Evolutionary conservation across 192 early-diverging fungal species (phyloP), one percentile per base, ranked within the genome.

Genomic region (Mortierella alpina): DNA sequence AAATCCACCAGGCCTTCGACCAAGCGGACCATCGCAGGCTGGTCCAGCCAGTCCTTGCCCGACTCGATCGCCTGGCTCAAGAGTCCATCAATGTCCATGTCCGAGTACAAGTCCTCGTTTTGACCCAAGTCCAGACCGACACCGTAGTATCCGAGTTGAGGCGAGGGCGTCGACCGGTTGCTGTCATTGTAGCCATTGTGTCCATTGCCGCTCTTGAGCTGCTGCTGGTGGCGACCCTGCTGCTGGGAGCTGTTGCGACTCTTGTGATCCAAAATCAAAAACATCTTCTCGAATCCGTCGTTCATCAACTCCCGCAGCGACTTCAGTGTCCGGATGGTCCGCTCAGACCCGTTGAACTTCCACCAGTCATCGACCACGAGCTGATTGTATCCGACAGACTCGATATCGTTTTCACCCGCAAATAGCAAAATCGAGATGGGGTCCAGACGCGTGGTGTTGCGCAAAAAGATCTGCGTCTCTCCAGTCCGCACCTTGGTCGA

Each of bases 361-460:
- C 80, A 70, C 84, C 84, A 85, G 0, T 65, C 80, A 61, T 85
- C 84, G 6, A 85, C 72, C 39, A 78, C 68, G 17, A 85, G 20
- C 41, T 80, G 77, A 45, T 70, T 73, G 39, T 68, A 76, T 5
- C 66, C 63, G 18, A 77, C 76, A 31, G 63, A 44, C 52, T 82
- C 81, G 11, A 76, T 63, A 72, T 77, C 71, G 22, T 70, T 82
- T 59, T 82, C 80, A 6, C 84, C 84, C 5, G 79, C 84, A 74
- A 85, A 85, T 59, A 85, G 46, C 8, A 85, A 14, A 40, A 78
- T 77, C 50, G 84, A 82, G 15, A 85, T 68, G 8, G 79, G 84
- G 55, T 85, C 80, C 59, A 85, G 23, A 11, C 75, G 50, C 0
- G 84, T 85, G 17, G 78, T 85, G 57, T 77, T 74, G 13, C 84